Evolutionary conservation across 2,329 filamentous ascomycete species (phyloP), one percentile per base, ranked within the genome.

Genomic region (Cercospora citrullina): DNA sequence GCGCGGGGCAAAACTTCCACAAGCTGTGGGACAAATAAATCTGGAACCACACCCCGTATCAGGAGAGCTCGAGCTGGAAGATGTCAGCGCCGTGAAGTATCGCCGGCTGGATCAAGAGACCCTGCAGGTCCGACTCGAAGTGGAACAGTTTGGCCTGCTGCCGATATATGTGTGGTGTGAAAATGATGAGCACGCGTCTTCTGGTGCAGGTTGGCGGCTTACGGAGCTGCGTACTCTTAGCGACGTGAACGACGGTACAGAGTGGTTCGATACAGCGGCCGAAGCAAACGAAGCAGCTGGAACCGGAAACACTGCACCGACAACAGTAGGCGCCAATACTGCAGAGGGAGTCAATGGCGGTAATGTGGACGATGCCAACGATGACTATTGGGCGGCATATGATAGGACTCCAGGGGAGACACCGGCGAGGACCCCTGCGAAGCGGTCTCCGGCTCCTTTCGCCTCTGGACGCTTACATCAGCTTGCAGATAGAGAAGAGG

Each of bases 1-100:
- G 70, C 81, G 86, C 53, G 87, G 85, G 3, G 81, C 85, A 33
- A 85, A 83, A 71, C 83, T 94, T 18, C 83, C 85, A n/a, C 82
- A 87, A 67, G 81, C 90, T 14, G 87, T 88, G 33, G 84, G 85
- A 72, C 84, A 85, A 65, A 87, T 91, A 63, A 81, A 85, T 57
- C 82, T 94, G 33, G 90, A 94, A 77, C 90, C 91, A n/a, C 92
- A 95, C 75, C 92, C 92, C 3, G 87, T 90, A 4, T 93, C 90
- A 2, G 91, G 91, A 64, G 91, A 94, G 78, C 87, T 94, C 64
- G 91, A 94, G 80, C 80, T 94, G 21, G 89, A 91, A 66, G 90
- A 92, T 66, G 85, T 87, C 7, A 83, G 87, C 68, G 83, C 84
- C 30, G 81, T 87, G 36, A 84, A 86, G 63, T 94, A 89, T 80